Evolutionary conservation across 1,139 yeast genomes (phyloP).

Genomic region (Kurtzmaniella natalensis): DNA sequence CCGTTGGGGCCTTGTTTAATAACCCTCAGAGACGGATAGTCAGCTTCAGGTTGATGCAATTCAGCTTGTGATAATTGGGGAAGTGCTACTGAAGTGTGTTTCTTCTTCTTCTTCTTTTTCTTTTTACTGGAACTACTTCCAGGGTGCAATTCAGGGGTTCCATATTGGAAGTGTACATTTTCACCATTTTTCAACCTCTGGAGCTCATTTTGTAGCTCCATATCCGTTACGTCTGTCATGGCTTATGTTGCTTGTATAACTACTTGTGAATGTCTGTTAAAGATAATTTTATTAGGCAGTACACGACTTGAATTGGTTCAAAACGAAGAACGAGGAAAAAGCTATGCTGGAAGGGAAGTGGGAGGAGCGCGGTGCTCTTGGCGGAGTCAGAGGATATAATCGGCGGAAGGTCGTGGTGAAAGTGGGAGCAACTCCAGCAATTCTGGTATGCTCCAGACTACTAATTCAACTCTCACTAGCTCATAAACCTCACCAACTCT

Average conservation of each 20-base stretch:
- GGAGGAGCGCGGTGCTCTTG: background rate
- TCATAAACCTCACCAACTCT: too few species aligned
- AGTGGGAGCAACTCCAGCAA: too few species aligned
- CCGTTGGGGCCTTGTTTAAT: conserved; percentile 73
- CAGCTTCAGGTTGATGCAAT: conserved; percentile 52
- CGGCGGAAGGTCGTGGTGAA: too few species aligned
- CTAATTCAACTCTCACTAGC: too few species aligned
- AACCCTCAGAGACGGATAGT: conserved; percentile 69
- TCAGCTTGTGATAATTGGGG: conserved; percentile 34
- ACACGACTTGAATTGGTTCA: conserved; percentile 1
- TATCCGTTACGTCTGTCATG: conserved; percentile 2
- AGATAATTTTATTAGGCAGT: conserved; percentile 2
- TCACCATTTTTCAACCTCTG: conserved; percentile 40
- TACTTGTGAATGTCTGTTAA: background rate
- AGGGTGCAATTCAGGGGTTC: conserved; percentile 8
- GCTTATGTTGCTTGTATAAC: background rate
- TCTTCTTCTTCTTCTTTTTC: conserved; percentile 20
- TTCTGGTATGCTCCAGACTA: too few species aligned
- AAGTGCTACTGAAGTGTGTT: too few species aligned
- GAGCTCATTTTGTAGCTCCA: conserved; percentile 1
- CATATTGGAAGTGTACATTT: conserved; percentile 58
- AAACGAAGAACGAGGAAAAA: background rate
- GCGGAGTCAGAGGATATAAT: background rate
- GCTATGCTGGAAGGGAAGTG: background rate
- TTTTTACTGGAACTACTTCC: conserved; percentile 20